These are phyloP conservation scores for Escovopsis sp. DNA, from an alignment of 2,329 filamentous ascomycete genomes.

Conservation along the genomic window DNA sequence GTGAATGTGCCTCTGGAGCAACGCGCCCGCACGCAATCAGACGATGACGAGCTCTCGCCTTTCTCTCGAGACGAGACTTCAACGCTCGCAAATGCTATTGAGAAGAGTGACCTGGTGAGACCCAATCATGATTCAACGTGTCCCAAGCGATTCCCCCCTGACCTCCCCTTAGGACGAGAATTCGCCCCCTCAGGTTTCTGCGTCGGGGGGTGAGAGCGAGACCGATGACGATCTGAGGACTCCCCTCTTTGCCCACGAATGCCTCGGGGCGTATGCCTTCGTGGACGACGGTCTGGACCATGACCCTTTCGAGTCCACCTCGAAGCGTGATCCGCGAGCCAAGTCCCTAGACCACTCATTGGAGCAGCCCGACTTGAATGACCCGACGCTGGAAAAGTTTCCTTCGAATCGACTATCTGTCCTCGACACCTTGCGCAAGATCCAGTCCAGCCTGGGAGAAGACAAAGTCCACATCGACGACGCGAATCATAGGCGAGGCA, in stretches of 20 bases:
- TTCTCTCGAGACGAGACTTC: too few species aligned
- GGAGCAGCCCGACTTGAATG: slow-evolving; percentile 22
- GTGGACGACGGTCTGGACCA: slow-evolving; percentile 18
- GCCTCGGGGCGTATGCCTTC: slow-evolving; percentile 24
- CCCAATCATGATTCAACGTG: background rate
- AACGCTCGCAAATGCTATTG: slow-evolving; percentile 26
- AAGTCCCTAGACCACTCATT: slow-evolving; percentile 6
- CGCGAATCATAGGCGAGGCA: slow-evolving; percentile 21
- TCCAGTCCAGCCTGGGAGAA: slow-evolving; percentile 28
- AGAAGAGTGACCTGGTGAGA: slow-evolving; percentile 19
- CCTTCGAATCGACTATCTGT: slow-evolving; percentile 30
- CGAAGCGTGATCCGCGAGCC: slow-evolving; percentile 4
- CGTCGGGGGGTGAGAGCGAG: slow-evolving; percentile 7
- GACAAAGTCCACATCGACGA: slow-evolving; percentile 21
- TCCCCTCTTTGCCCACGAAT: slow-evolving; percentile 33
- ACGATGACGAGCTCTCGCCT: too few species aligned
- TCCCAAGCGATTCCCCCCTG: slow-evolving; percentile 2
- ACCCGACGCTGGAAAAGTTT: slow-evolving; percentile 33
- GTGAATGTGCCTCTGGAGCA: slow-evolving; percentile 6
- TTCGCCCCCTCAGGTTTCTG: slow-evolving; percentile 3
- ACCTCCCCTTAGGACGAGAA: slow-evolving; percentile 7
- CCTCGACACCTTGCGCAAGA: slow-evolving; percentile 28
- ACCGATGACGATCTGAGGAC: slow-evolving; percentile 13
- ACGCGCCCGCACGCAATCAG: background rate
- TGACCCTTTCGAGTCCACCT: slow-evolving; percentile 8